Conservation (phyloP, 2,329 filamentous ascomycete species). For the Colletotrichum viniferum region DNA sequence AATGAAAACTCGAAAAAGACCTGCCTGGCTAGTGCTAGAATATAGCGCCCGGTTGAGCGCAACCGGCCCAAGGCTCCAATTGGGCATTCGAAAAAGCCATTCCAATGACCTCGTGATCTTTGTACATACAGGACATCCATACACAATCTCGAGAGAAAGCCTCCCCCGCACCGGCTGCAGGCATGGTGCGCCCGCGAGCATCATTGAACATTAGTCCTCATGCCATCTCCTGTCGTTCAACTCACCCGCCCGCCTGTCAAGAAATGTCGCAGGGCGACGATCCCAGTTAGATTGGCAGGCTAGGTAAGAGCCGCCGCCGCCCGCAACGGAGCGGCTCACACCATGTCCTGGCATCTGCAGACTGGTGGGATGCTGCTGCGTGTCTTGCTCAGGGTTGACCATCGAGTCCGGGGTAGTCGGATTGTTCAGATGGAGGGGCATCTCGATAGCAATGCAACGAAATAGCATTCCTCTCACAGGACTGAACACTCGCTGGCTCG, state of each 20-base stretch:
- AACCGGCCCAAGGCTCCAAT: not conserved
- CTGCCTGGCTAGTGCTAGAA: not conserved
- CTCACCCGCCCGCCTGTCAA: not conserved
- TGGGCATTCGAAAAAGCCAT: not conserved
- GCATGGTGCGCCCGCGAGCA: not conserved
- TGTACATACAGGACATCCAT: not conserved
- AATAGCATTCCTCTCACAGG: not conserved
- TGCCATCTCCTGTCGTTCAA: not conserved
- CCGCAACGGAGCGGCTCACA: slow-evolving; percentile 11
- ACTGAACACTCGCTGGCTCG: not conserved
- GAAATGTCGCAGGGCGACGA: not conserved
- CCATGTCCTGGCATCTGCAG: not conserved
- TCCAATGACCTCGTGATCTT: not conserved
- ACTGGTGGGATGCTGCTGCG: not conserved
- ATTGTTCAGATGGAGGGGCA: not conserved
- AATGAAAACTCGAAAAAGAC: not conserved
- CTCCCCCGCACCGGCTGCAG: slow-evolving; percentile 15
- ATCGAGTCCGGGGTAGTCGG: not conserved
- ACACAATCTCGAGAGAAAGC: not conserved
- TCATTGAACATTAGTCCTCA: not conserved
- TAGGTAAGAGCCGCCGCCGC: slow-evolving; percentile 6
- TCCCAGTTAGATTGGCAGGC: not conserved
- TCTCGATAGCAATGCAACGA: not conserved
- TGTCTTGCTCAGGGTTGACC: slow-evolving; percentile 1
- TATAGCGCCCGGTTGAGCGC: not conserved